Evolutionary conservation across 768 basidiomycete genomes (phyloP), one percentile per base, ranked within the genome.

Genomic region (Terana coerulea): DNA sequence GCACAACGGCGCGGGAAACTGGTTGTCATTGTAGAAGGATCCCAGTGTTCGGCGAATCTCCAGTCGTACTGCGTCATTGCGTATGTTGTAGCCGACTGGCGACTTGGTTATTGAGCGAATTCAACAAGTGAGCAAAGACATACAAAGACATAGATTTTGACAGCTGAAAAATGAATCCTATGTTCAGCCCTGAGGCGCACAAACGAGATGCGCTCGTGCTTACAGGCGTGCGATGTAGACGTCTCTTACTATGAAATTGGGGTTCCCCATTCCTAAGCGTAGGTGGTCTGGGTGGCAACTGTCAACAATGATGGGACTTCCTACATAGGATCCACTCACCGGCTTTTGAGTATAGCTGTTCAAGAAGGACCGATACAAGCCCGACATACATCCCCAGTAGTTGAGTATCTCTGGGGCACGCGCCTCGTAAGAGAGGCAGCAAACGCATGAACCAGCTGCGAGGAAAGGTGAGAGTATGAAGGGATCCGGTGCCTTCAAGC

Each of bases 391-490:
- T 10, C 31, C 14, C 35, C 3, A 47, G n/a, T 5, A 55, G 22
- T 5, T 35, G 31, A 8, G 47, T 57, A 11, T 55, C 47, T 30
- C 21, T 3, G 5, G 26, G 28, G 56, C 22, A 26, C 5, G n/a
- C 10, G 5, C 24, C 29, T 8, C 36, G 28, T 22, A 29, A 45
- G 19, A 34, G 3, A 24, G 24, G 10, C 9, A 6, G 8, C 8
- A 51, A 15, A 15, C 30, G 40, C 8, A 47, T 15, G 2, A 62
- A 14, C 81, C 82, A 86, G 46, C 72, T 75, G 2, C 72, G 72
- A 0, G 84, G 84, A 29, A 86, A 69, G 4, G 75, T 74, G 24
- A 80, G 56, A 14, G 70, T 67, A 58, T 84, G 76, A 0, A 81
- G 61, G 14, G 55, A 39, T 37, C 57, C 36, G 3, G 19, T 19